These are phyloP conservation scores for Penicillium flavigenum DNA, from an alignment of 495 filamentous ascomycete species.

Conservation along the genomic window DNA sequence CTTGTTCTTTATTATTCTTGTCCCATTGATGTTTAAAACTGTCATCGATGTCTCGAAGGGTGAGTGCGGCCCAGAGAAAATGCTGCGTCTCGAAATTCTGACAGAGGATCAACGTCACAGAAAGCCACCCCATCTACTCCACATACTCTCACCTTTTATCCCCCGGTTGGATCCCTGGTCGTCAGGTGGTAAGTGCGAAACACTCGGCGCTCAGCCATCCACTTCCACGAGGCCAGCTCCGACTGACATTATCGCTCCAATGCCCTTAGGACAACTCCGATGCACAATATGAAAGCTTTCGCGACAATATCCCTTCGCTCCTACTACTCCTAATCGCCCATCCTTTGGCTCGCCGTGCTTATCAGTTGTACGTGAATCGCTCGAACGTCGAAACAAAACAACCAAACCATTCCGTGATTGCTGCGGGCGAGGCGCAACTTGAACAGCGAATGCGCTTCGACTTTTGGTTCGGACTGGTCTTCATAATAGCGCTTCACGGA, in stretches of 20 bases:
- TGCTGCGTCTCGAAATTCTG: constrained; percentile 13
- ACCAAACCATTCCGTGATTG: constrained; percentile 31
- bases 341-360: constrained; percentile 71
- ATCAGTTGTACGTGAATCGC: constrained; percentile 47
- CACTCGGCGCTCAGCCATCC: not conserved
- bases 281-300: constrained; percentile 81
- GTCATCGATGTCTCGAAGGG: constrained; percentile 84
- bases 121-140: constrained; percentile 75
- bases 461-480: constrained; percentile 74
- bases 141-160: constrained; percentile 70
- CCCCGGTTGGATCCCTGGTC: constrained; percentile 91
- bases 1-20: constrained; percentile 59
- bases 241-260: constrained; percentile 16
- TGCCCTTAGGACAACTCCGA: constrained; percentile 78
- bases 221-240: not conserved
- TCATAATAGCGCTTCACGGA: constrained; percentile 78
- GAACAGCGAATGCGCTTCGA: constrained; percentile 83
- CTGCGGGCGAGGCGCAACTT: constrained; percentile 63
- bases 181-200: constrained; percentile 68
- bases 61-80: constrained; percentile 35
- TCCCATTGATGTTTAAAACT: constrained; percentile 90
- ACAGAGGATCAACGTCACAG: constrained; percentile 63
- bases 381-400: constrained; percentile 12
- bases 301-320: constrained; percentile 82
- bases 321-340: constrained; percentile 68